A percentile compares a stretch with the other conserved stretches of the same genome.
These are phyloP conservation scores for Asterophora lycoperdoides DNA, from an alignment of 768 basidiomycete genomes.

Conservation along the genomic window DNA sequence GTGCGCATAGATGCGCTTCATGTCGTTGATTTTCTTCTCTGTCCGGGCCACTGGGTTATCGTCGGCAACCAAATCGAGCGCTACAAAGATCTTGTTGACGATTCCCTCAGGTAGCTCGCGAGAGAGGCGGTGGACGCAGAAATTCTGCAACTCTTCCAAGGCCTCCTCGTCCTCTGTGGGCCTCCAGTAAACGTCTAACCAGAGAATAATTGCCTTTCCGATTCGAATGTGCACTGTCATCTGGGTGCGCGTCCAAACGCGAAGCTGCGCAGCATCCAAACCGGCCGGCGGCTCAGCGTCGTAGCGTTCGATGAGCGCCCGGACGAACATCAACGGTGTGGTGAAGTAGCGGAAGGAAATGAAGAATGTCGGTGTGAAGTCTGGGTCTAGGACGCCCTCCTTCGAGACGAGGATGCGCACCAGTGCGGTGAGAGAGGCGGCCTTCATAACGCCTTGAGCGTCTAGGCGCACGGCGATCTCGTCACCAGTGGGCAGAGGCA, in stretches of 20 bases:
- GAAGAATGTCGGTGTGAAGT: constrained; percentile 55
- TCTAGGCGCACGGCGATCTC: constrained; percentile 20
- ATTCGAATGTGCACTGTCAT: constrained; percentile 54
- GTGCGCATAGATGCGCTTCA: constrained; percentile 10
- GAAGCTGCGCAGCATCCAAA: constrained; percentile 29
- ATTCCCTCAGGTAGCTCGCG: constrained; percentile 26
- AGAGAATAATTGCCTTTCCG: constrained; percentile 56
- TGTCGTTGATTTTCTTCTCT: constrained; percentile 12
- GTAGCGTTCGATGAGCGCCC: constrained; percentile 43
- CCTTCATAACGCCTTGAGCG: constrained; percentile 25
- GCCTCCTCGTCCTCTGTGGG: constrained; percentile 44
- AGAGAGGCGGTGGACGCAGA: constrained; percentile 21
- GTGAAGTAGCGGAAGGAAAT: constrained; percentile 70
- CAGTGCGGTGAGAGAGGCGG: constrained; percentile 37
- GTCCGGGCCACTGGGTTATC: constrained; percentile 11
- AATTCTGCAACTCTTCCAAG: constrained; percentile 25
- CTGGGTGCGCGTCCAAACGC: constrained; percentile 37
- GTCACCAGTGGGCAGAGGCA: constrained; percentile 24
- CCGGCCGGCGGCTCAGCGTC: constrained; percentile 29
- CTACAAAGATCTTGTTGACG: constrained; percentile 23
- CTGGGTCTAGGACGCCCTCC: constrained; percentile 33
- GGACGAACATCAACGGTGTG: constrained; percentile 42
- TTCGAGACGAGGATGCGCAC: constrained; percentile 44
- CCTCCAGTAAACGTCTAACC: constrained; percentile 71
- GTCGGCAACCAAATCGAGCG: constrained; percentile 23